Conservation (phyloP, 352 stramenopile species). For the Pythium pyrilobum region DNA sequence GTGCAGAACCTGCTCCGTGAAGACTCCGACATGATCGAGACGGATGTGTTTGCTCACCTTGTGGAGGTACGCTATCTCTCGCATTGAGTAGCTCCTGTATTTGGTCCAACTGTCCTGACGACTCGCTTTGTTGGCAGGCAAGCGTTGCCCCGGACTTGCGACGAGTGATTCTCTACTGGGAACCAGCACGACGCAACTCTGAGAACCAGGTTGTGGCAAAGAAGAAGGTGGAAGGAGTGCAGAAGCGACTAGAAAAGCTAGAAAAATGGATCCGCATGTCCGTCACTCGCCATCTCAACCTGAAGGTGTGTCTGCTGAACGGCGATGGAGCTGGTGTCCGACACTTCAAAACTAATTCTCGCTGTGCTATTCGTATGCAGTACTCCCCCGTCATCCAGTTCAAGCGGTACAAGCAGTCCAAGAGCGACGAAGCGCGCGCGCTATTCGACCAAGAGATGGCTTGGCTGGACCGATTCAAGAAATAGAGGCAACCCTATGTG, state of each 20-base stretch:
- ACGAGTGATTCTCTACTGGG: slow-evolving; percentile 66
- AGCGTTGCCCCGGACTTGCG: slow-evolving; percentile 65
- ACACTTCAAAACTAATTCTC: neutral
- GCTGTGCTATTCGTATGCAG: slow-evolving; percentile 16
- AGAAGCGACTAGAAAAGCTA: slow-evolving; percentile 53
- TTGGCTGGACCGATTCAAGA: slow-evolving; percentile 58
- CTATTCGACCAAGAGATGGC: slow-evolving; percentile 76
- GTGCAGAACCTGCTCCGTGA: slow-evolving; percentile 67
- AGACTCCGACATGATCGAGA: slow-evolving; percentile 50
- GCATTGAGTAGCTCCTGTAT: neutral
- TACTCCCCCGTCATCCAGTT: slow-evolving; percentile 77
- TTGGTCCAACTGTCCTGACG: neutral
- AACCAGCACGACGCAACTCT: slow-evolving; percentile 60
- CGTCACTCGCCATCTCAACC: slow-evolving; percentile 69
- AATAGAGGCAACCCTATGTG: slow-evolving; percentile 1
- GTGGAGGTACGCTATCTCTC: slow-evolving; percentile 39
- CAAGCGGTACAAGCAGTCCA: slow-evolving; percentile 60
- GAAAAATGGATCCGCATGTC: slow-evolving; percentile 65
- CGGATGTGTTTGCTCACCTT: slow-evolving; percentile 60
- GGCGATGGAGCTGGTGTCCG: neutral
- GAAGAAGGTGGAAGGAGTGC: slow-evolving; percentile 59
- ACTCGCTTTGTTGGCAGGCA: slow-evolving; percentile 23
- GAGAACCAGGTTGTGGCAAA: slow-evolving; percentile 71
- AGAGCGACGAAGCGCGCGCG: slow-evolving; percentile 50
- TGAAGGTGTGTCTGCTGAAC: slow-evolving; percentile 46